Percentiles rank a stretch among this genome's conserved stretches.
These are phyloP conservation scores for Boletus pseudo-olivaceus DNA, from an alignment of 768 basidiomycete species.

Conservation along the genomic window DNA sequence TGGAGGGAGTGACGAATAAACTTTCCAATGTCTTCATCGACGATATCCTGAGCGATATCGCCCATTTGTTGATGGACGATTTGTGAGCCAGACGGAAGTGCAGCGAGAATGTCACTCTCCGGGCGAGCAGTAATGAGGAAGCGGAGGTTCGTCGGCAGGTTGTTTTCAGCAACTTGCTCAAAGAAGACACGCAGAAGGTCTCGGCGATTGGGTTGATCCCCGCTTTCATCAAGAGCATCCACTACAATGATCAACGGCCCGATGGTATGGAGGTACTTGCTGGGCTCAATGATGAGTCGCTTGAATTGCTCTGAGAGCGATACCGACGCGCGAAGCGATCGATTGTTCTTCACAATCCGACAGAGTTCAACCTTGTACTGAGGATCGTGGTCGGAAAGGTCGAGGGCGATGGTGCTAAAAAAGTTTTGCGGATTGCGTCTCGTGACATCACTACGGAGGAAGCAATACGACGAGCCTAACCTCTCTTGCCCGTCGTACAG, in stretches of 20 bases:
- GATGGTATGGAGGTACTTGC: conserved; percentile 17
- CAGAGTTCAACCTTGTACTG: conserved; percentile 22
- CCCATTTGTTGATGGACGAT: conserved; percentile 14
- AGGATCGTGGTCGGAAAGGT: conserved; percentile 32
- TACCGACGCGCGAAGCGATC: conserved; percentile 20
- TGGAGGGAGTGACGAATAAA: conserved; percentile 16
- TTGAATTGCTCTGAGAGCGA: conserved; percentile 26
- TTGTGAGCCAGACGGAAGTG: neutral
- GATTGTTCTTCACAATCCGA: conserved; percentile 15
- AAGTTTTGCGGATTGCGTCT: conserved; percentile 24
- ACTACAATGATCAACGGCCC: conserved; percentile 35
- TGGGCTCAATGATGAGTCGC: conserved; percentile 28
- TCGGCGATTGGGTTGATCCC: conserved; percentile 12
- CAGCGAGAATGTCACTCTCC: conserved; percentile 21
- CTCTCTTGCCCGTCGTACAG: conserved; percentile 25
- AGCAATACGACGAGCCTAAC: conserved; percentile 33
- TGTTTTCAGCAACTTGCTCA: conserved; percentile 5
- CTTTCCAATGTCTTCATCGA: conserved; percentile 16
- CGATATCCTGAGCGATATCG: conserved; percentile 7
- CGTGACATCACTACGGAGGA: conserved; percentile 15
- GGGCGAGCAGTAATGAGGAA: conserved; percentile 28
- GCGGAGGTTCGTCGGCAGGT: conserved; percentile 23
- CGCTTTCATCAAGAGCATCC: conserved; percentile 34
- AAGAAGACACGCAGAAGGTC: conserved; percentile 21
- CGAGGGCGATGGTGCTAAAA: conserved; percentile 33